Evolutionary conservation across 73 alveolate genomes (phyloP).

Genomic region (Tetrahymena thermophila): DNA sequence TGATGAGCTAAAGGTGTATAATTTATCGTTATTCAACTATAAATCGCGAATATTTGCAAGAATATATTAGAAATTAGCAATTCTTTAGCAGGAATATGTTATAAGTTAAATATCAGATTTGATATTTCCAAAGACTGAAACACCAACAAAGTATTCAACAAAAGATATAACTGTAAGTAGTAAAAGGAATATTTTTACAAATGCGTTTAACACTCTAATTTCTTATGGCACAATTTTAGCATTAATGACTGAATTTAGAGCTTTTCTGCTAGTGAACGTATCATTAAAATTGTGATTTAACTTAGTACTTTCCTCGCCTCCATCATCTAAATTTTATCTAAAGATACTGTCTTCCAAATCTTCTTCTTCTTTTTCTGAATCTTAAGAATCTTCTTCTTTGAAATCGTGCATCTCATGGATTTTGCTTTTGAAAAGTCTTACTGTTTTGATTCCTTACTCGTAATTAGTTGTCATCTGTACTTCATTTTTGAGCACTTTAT

Average conservation of each 20-base stretch:
- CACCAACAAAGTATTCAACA: neutral
- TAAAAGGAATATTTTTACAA: neutral
- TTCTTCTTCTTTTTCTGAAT: neutral
- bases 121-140: neutral
- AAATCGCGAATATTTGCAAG: neutral
- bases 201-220: neutral
- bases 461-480: neutral
- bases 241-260: neutral
- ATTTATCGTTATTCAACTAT: neutral
- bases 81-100: neutral
- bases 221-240: neutral
- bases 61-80: neutral
- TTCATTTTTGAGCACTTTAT: neutral
- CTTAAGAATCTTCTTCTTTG: neutral
- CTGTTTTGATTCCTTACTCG: neutral
- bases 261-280: neutral
- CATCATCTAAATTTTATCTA: neutral
- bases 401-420: neutral
- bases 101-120: neutral
- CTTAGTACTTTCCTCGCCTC: neutral
- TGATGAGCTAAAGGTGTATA: neutral
- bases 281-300: neutral
- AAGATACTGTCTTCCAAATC: neutral
- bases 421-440: neutral
- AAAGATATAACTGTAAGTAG: neutral